Evolutionary conservation across 2,329 filamentous ascomycete genomes (phyloP).

Genomic region (Colletotrichum sansevieriae): DNA sequence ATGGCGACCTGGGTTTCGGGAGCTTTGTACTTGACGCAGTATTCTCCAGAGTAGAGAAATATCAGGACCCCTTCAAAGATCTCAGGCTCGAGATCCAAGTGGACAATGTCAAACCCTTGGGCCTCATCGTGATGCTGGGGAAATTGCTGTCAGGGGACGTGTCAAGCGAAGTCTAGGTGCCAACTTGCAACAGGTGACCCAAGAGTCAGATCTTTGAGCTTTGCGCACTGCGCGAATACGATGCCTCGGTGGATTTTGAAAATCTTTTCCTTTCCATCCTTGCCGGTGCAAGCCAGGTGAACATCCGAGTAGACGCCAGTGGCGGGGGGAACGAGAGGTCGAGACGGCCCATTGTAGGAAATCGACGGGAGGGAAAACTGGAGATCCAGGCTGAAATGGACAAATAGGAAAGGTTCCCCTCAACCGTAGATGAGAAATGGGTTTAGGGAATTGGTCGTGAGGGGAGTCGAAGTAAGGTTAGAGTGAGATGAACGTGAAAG

Average conservation of each 20-base stretch:
- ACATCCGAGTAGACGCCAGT: not conserved
- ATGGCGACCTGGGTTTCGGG: not conserved
- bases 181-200: slow-evolving; percentile 7
- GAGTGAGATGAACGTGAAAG: not conserved
- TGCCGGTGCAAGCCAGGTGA: not conserved
- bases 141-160: not conserved
- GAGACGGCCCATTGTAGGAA: slow-evolving; percentile 11
- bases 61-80: not conserved
- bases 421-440: not conserved
- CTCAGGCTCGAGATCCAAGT: not conserved
- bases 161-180: not conserved
- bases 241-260: slow-evolving; percentile 16
- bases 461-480: not conserved
- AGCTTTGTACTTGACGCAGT: not conserved
- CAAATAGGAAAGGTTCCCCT: not conserved
- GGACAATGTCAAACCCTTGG: not conserved
- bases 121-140: not conserved
- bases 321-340: slow-evolving; percentile 1
- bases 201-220: slow-evolving; percentile 4
- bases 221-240: slow-evolving; percentile 12
- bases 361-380: not conserved
- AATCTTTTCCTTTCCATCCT: not conserved
- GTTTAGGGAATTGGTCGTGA: not conserved
- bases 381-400: not conserved
- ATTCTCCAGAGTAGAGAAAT: slow-evolving; percentile 26